These are phyloP conservation scores for Ogataea wickerhamii DNA, from an alignment of 805 yeast species.

Conservation along the genomic window DNA sequence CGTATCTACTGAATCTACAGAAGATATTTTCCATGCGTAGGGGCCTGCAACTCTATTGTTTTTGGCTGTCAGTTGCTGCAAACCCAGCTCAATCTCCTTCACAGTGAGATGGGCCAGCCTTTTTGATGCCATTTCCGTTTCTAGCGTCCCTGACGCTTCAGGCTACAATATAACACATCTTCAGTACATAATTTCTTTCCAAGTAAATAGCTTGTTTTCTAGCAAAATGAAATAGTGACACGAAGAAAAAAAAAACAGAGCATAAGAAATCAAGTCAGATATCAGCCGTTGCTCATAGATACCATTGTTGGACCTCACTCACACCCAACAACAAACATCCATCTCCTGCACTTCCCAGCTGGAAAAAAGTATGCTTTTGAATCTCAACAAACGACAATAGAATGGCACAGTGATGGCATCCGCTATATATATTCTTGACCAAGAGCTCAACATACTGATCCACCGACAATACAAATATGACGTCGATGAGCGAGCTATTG, in stretches of 20 bases:
- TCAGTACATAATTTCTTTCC: too few relatives aligned
- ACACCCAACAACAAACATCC: too few relatives aligned
- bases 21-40: background rate
- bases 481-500: slow-evolving; percentile 20
- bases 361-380: too few relatives aligned
- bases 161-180: too few relatives aligned
- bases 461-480: slow-evolving; percentile 35
- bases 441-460: slow-evolving; percentile 26
- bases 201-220: too few relatives aligned
- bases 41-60: background rate
- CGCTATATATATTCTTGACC: slow-evolving; percentile 35
- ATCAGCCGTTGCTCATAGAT: too few relatives aligned
- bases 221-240: background rate
- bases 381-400: too few relatives aligned
- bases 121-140: slow-evolving; percentile 24
- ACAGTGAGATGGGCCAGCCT: slow-evolving; percentile 29
- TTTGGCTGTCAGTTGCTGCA: slow-evolving; percentile 12
- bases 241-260: background rate
- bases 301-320: too few relatives aligned
- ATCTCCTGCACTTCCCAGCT: too few relatives aligned
- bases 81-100: slow-evolving; percentile 20
- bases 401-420: slow-evolving; percentile 27
- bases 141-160: too few relatives aligned
- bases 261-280: too few relatives aligned
- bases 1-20: background rate